Percentiles rank a stretch among this genome's conserved stretches.
These are phyloP conservation scores for Rhinocladiella mackenziei DNA, from an alignment of 2,329 filamentous ascomycete genomes.

Conservation along the genomic window DNA sequence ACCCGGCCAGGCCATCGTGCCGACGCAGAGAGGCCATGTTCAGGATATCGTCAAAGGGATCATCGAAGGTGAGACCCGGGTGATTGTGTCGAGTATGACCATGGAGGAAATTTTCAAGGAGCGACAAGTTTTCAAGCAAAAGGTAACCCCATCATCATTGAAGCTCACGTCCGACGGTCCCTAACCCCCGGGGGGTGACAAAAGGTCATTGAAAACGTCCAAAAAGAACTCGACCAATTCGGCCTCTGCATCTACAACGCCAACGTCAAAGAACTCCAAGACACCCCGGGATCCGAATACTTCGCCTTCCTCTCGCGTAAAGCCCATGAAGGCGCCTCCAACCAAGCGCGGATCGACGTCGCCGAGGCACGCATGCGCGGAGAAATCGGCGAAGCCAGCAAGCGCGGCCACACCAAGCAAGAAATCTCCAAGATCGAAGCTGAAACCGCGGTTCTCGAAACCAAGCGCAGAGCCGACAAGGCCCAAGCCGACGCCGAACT, in stretches of 20 bases:
- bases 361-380: constrained; percentile 60
- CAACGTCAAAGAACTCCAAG: constrained; percentile 83
- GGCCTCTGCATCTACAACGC: constrained; percentile 67
- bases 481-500: constrained; percentile 73
- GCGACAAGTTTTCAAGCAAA: constrained; percentile 70
- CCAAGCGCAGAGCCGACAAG: constrained; percentile 77
- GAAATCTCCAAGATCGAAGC: constrained; percentile 86
- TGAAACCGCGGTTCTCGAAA: constrained; percentile 78
- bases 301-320: constrained; percentile 78
- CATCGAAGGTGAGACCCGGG: constrained; percentile 81
- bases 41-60: constrained; percentile 85
- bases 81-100: constrained; percentile 82
- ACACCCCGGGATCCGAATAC: constrained; percentile 76
- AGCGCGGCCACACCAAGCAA: constrained; percentile 74
- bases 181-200: too few species aligned
- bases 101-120: constrained; percentile 87
- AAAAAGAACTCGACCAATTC: constrained; percentile 74
- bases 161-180: too few species aligned
- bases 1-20: constrained; percentile 38
- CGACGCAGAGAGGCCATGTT: constrained; percentile 60
- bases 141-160: constrained; percentile 49
- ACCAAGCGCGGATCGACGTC: constrained; percentile 66
- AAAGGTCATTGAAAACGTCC: constrained; percentile 67
- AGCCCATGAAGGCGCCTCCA: constrained; percentile 78
- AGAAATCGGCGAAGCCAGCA: constrained; percentile 63